These are phyloP conservation scores for Fragilariopsis cylindrus DNA, from an alignment of 108 stramenopile species.

Conservation along the genomic window DNA sequence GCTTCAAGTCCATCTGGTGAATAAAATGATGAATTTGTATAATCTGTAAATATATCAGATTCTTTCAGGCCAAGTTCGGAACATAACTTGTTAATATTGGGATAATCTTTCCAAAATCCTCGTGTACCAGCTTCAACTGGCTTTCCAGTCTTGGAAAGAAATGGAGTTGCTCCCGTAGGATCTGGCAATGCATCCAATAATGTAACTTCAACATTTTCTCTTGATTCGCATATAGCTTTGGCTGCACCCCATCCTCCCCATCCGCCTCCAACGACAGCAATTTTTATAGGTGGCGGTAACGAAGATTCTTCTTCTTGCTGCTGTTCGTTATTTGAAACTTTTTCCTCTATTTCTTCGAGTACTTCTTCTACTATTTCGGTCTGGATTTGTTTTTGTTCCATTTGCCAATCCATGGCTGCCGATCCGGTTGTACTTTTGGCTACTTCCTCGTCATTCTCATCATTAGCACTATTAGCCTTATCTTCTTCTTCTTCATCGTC, in stretches of 20 bases:
- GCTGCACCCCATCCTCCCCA: constrained; percentile 97
- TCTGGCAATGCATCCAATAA: constrained; percentile 86
- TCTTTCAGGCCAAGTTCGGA: constrained; percentile 62
- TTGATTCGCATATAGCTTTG: constrained; percentile 77
- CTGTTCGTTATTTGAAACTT: background rate
- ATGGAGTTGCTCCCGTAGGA: constrained; percentile 75
- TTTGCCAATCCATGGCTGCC: constrained; percentile 27
- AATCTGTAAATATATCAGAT: constrained; percentile 82
- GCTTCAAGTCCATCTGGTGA: constrained; percentile 93
- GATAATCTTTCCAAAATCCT: constrained; percentile 96
- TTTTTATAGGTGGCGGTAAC: constrained; percentile 38
- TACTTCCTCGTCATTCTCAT: background rate
- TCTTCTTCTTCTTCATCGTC: background rate
- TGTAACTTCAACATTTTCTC: constrained; percentile 67
- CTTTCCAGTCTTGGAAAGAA: constrained; percentile 71
- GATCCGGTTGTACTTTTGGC: constrained; percentile 1
- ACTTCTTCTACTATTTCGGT: constrained; percentile 5
- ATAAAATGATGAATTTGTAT: constrained; percentile 92
- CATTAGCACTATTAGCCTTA: background rate
- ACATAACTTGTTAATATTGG: constrained; percentile 87
- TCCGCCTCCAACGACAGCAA: constrained; percentile 88
- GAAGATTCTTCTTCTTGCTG: background rate
- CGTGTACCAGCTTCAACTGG: constrained; percentile 87
- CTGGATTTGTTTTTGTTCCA: background rate
- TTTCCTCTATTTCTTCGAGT: background rate